Evolutionary conservation across 768 basidiomycete genomes (phyloP).

Genomic region (Kwoniella sp.): DNA sequence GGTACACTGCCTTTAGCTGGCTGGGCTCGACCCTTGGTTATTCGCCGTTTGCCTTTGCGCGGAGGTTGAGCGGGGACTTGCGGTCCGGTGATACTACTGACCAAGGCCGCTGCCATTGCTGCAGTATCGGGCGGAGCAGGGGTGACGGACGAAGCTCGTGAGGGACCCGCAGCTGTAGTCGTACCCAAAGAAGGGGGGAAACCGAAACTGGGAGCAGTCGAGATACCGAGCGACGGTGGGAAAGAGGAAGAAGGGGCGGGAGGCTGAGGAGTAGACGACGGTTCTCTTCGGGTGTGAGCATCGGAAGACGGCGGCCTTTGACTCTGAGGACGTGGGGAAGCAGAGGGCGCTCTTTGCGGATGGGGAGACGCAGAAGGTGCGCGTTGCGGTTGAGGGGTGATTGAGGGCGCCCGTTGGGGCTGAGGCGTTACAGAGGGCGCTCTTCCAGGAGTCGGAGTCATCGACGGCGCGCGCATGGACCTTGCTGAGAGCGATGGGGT

Average conservation of each 20-base stretch:
- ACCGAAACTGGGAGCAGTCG: background rate
- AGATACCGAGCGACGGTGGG: constrained; percentile 6
- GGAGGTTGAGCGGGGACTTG: background rate
- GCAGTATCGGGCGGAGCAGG: constrained; percentile 5
- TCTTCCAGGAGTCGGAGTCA: background rate
- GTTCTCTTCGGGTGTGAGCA: background rate
- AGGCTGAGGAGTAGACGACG: constrained; percentile 13
- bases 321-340: background rate
- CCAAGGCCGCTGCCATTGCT: constrained; percentile 18
- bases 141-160: background rate
- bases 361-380: constrained; percentile 1
- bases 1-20: background rate
- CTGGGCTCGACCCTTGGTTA: constrained; percentile 4
- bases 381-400: background rate
- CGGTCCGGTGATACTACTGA: constrained; percentile 7
- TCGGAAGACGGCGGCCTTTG: background rate
- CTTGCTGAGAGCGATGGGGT: constrained; percentile 21
- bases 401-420: constrained; percentile 12
- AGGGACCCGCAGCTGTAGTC: background rate
- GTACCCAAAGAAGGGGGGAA: constrained; percentile 19
- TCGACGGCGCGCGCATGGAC: constrained; percentile 12
- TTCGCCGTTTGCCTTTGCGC: constrained; percentile 9
- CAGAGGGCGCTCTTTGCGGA: background rate
- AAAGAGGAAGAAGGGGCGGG: background rate
- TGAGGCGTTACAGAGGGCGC: constrained; percentile 15